These are phyloP conservation scores for Viola pubescens DNA, from an alignment of 441 rosid species.

Conservation along the genomic window DNA sequence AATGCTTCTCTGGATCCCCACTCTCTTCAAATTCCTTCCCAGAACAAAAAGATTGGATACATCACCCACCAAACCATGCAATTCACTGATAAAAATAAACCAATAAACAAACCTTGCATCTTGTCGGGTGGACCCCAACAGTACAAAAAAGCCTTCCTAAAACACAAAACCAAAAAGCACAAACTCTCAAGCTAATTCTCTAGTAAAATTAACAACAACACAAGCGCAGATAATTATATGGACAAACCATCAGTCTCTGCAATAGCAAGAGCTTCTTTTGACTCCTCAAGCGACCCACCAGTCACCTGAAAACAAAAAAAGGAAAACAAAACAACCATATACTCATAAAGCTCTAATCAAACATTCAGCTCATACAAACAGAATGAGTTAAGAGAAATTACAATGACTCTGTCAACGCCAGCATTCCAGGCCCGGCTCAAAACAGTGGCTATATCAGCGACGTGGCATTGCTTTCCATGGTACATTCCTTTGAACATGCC, in stretches of 20 bases:
- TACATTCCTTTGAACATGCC: slow-evolving; percentile 94
- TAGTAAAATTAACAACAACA: neutral
- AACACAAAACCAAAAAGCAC: slow-evolving; percentile 9
- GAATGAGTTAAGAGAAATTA: slow-evolving; percentile 2
- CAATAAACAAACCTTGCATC: slow-evolving; percentile 55
- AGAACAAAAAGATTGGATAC: slow-evolving; percentile 12
- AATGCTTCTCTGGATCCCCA: slow-evolving; percentile 83
- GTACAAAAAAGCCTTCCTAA: slow-evolving; percentile 88
- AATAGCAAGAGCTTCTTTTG: slow-evolving; percentile 86
- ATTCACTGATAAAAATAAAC: neutral
- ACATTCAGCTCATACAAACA: neutral
- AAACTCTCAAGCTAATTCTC: slow-evolving; percentile 8
- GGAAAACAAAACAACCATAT: neutral
- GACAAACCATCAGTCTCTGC: slow-evolving; percentile 84
- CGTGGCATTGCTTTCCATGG: slow-evolving; percentile 76
- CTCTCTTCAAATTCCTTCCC: slow-evolving; percentile 83
- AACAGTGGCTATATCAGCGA: slow-evolving; percentile 61
- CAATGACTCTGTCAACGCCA: slow-evolving; percentile 91
- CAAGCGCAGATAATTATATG: neutral
- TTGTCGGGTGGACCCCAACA: slow-evolving; percentile 92
- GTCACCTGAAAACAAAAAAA: slow-evolving; percentile 51
- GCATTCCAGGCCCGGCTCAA: slow-evolving; percentile 85
- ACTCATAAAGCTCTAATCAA: neutral
- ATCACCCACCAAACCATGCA: slow-evolving; percentile 1
- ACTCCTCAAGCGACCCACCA: slow-evolving; percentile 89